Conservation (phyloP, 2,329 filamentous ascomycete species). For the Zymoseptoria passerinii region DNA sequence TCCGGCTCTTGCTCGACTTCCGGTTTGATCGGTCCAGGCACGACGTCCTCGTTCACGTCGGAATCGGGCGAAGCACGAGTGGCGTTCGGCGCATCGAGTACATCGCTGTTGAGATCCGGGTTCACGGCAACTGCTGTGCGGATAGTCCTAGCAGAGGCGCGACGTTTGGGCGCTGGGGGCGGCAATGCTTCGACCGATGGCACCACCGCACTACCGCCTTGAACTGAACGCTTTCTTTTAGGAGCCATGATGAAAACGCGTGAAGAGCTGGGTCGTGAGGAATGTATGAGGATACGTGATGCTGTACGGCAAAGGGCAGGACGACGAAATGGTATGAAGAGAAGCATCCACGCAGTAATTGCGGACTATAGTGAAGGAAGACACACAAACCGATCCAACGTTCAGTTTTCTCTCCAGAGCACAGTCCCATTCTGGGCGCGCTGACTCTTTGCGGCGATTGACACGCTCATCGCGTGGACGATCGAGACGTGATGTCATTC, state of each 20-base stretch:
- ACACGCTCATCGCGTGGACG: neutral
- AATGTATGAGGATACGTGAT: neutral
- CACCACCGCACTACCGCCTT: neutral
- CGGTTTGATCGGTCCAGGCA: constrained; percentile 20
- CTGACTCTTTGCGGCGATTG: too few species aligned
- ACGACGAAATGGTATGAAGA: neutral
- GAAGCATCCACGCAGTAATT: neutral
- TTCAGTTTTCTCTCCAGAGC: neutral
- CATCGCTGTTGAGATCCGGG: constrained; percentile 31
- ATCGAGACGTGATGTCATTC: neutral
- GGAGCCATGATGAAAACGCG: constrained; percentile 4
- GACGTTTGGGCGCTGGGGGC: constrained; percentile 8
- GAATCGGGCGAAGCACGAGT: constrained; percentile 38
- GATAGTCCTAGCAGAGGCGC: constrained; percentile 11
- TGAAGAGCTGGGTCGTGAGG: neutral
- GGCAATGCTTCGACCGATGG: neutral
- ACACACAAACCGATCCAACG: neutral
- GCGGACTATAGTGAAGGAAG: neutral
- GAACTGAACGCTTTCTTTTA: constrained; percentile 5
- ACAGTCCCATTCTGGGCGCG: neutral
- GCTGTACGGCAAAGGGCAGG: neutral
- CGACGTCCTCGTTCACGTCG: constrained; percentile 26
- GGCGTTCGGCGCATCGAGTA: constrained; percentile 36
- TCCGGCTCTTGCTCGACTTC: constrained; percentile 19
- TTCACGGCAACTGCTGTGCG: constrained; percentile 16